Base-by-base conservation (phyloP, 176 grass and related monocot genomes). In the Aegilops longissima region DNA sequence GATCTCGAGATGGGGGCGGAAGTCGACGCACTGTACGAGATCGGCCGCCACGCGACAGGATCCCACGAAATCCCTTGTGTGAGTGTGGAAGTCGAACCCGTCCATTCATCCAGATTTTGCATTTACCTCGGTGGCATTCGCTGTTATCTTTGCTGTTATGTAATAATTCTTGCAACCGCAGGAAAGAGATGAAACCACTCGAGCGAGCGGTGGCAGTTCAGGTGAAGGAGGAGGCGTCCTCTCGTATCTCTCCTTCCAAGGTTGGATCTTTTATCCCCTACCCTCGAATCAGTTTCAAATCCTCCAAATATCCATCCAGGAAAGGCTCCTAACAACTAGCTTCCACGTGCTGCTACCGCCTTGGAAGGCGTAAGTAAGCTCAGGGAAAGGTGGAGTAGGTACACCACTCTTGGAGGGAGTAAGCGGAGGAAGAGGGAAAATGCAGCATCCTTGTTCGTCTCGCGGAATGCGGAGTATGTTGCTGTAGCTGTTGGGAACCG, bases 211-310 rank as follows among this genome's bases (percentile, higher is more conserved):
- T 71, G 84, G 67, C 24, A 16, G 62, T 31, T 76, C 78, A 38
- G 83, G 77, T 66, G 79, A 68, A 13, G 78, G 65, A 63, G 79
- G 86, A 12, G 85, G 91, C 9, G 76, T 94, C 30, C 74, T 98
- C 72, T 96, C 96, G 21, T 96, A 94, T 65, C 88, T 95, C 76
- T 94, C 93, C 14, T 76, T 98, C 61, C 82, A 87, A 91, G 86
- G 93, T 94, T 84, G 74, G n/a, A 24, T 82, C 4, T 44, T 44
- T 24, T 65, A 56, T 11, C 20, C n/a, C 24, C 77, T 45, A 49
- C 61, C 30, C 34, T 67, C 2, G 4, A 70, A 58, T 80, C 6
- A 24, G 44, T 33, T 68, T 72, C 12, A 9, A 58, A 56, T 80
- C 42, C 58, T 66, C 63, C 65, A 25, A 66, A 56, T 73, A 83